Conservation (phyloP, 129 eudicot species). For the Helichrysum umbraculigerum region DNA sequence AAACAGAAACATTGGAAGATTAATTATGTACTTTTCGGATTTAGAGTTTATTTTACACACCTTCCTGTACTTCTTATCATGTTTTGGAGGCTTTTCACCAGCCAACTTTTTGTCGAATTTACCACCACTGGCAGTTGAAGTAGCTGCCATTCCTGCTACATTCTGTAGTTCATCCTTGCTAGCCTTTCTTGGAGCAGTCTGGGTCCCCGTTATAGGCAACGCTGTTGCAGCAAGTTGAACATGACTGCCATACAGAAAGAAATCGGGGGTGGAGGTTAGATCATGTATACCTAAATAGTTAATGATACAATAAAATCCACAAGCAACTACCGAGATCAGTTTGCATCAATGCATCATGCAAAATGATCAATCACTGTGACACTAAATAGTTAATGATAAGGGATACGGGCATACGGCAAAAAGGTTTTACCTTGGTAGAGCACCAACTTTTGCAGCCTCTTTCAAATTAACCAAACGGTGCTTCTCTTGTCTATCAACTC, state of each 20-base stretch:
- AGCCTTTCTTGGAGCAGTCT: conserved; percentile 70
- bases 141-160: conserved; percentile 98
- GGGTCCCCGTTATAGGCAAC: conserved; percentile 85
- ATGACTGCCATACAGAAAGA: conserved; percentile 54
- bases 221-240: conserved; percentile 91
- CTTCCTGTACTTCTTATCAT: conserved; percentile 90
- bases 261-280: neutral
- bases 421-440: conserved; percentile 74
- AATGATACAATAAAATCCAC: neutral
- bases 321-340: neutral
- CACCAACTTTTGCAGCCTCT: conserved; percentile 84
- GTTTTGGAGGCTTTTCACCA: conserved; percentile 90
- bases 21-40: neutral
- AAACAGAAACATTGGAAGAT: neutral
- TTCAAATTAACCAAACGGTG: conserved; percentile 70
- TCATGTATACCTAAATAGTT: neutral
- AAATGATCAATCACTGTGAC: neutral
- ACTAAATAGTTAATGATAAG: neutral
- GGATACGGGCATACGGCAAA: neutral
- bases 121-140: conserved; percentile 97
- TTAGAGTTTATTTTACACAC: conserved; percentile 26
- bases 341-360: neutral
- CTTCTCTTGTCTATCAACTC: conserved; percentile 86
- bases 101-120: conserved; percentile 91
- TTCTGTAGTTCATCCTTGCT: conserved; percentile 77